Evolutionary conservation across 2,329 filamentous ascomycete species (phyloP), one percentile per base, ranked within the genome.

Genomic region (Apiospora marii): DNA sequence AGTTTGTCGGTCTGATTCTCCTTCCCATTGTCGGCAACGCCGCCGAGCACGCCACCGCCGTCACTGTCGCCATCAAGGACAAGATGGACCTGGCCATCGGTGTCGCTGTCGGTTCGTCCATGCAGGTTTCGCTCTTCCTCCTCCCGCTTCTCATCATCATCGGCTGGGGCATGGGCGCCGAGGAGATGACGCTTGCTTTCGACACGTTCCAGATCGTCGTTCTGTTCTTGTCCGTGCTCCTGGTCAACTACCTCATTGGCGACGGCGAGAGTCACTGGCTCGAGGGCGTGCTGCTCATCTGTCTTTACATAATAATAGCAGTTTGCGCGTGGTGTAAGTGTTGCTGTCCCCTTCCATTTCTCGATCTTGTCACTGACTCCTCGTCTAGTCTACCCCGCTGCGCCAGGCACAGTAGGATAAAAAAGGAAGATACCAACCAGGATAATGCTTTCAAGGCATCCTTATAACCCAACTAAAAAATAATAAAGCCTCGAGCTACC

Each of bases 141-240:
- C 94, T 94, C 12, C 93, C 93, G 0, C 84, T 95, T 14, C 88
- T 95, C 44, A 92, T 95, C 72, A 88, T 95, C 49, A 89, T 95
- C 48, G 93, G 93, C 71, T 96, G 93, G 93, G 91, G 90, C 74
- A 91, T 95, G 87, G 88, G 84, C 49, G 81, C 89, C 74, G 90
- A 92, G 74, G 87, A 90, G 1, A 96, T 96, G 94, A 94, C 91
- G 27, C 88, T 97, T 6, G 92, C 92, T 81, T 96, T 98, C 80
- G 94, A 97, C 79, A 91, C 91, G 0, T 98, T 98, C 85, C 94
- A 98, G 83, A 92, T 98, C 19, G 92, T 95, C 30, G 92, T 93
- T 53, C 85, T 97, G 53, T 97, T 97, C 77, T 93, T 96, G 16
- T 91, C 94, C 1, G 93, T 94, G 0, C 89, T 97, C 58, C 87